A percentile compares a stretch with the other conserved stretches of the same genome.
These are phyloP conservation scores for Puccinia hordei DNA, from an alignment of 1,284 basidiomycete species.

Conservation along the genomic window DNA sequence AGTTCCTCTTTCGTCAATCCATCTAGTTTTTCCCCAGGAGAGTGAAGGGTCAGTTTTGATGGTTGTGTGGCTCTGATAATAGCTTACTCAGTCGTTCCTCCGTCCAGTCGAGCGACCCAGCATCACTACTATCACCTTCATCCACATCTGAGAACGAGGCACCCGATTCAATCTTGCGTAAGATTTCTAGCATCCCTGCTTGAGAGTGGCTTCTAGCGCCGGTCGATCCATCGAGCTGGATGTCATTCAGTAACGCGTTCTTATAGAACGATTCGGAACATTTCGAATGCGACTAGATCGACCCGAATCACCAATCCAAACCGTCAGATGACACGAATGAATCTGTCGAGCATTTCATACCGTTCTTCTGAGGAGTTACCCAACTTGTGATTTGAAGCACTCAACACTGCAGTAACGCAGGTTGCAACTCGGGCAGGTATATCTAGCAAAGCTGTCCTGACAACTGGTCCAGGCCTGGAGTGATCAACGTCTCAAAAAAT, in stretches of 20 bases:
- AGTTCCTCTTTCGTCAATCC: constrained; percentile 8
- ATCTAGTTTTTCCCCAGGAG: not conserved
- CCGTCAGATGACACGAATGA: too few species aligned
- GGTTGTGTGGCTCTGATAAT: not conserved
- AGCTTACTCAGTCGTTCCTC: constrained; percentile 17
- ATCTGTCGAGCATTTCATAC: not conserved
- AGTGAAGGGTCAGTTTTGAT: not conserved
- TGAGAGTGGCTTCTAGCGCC: not conserved
- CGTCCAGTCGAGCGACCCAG: not conserved
- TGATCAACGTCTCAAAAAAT: too few species aligned
- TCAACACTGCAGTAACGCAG: constrained; percentile 34
- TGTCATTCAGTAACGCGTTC: constrained; percentile 22
- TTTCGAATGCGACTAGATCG: constrained; percentile 13
- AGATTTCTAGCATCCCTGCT: constrained; percentile 9
- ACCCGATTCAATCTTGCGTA: not conserved
- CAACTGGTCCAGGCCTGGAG: constrained; percentile 24
- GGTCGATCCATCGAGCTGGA: not conserved
- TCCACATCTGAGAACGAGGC: not conserved
- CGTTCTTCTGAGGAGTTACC: not conserved
- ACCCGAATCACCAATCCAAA: not conserved
- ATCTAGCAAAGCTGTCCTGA: constrained; percentile 12
- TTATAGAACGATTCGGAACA: constrained; percentile 48
- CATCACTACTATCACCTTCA: not conserved
- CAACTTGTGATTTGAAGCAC: constrained; percentile 37
- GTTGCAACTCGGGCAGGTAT: constrained; percentile 44